phyloP scores from a whole-genome alignment of 208 protist species.

The Trypanosoma vivax region DNA sequence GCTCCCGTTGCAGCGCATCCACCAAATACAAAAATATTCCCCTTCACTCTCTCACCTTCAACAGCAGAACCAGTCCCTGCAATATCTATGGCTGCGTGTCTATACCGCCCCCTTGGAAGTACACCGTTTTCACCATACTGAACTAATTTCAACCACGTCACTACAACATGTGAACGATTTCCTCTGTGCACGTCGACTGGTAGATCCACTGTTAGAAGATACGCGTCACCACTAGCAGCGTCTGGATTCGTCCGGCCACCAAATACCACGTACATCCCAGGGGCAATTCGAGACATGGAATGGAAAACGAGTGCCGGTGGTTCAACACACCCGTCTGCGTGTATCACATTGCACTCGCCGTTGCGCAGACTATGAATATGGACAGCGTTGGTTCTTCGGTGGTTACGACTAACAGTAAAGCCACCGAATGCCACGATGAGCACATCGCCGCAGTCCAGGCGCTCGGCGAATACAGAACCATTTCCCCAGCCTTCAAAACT shows the following conservation, averaged over 20 bases:
- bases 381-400: conserved; percentile 61
- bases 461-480: conserved; percentile 41
- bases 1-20: conserved; percentile 22
- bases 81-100: conserved; percentile 30
- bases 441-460: conserved; percentile 22
- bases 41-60: neutral
- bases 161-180: conserved; percentile 5
- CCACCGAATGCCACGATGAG: conserved; percentile 78
- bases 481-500: conserved; percentile 82
- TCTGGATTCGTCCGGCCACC: conserved; percentile 77
- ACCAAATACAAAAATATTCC: conserved; percentile 46
- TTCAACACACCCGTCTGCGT: neutral
- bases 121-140: neutral
- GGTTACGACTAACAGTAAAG: conserved; percentile 42
- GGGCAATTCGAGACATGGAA: conserved; percentile 43
- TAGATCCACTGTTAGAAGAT: conserved; percentile 39
- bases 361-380: conserved; percentile 60
- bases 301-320: conserved; percentile 70
- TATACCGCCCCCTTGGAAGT: conserved; percentile 27
- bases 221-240: conserved; percentile 31
- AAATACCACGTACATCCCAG: conserved; percentile 57
- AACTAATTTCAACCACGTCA: conserved; percentile 3
- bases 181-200: neutral
- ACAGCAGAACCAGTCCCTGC: neutral
- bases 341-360: conserved; percentile 48